Evolutionary conservation across 164 flowering plant species (phyloP).

Genomic region (Berberis vulgaris): DNA sequence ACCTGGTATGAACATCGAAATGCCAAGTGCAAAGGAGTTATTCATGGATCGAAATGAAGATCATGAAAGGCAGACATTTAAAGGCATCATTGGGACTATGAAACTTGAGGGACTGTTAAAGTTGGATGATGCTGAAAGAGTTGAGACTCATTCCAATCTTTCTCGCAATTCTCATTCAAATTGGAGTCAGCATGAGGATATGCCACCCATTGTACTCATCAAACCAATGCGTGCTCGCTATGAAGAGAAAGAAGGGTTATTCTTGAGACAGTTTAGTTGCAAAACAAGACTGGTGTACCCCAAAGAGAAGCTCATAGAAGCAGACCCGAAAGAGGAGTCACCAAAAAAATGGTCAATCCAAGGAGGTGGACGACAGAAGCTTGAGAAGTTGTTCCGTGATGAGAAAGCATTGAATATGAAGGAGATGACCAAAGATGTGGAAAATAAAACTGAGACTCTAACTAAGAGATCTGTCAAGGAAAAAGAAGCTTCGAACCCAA

Average conservation of each 20-base stretch:
- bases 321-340: slow-evolving; percentile 17
- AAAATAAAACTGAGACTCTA: background rate
- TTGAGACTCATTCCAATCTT: slow-evolving; percentile 5
- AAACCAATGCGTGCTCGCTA: slow-evolving; percentile 37
- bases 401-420: slow-evolving; percentile 8
- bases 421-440: slow-evolving; percentile 2
- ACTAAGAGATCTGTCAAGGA: slow-evolving; percentile 4
- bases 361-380: slow-evolving; percentile 6
- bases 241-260: slow-evolving; percentile 12
- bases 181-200: slow-evolving; percentile 19
- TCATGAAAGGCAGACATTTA: slow-evolving; percentile 30
- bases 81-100: slow-evolving; percentile 49
- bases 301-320: slow-evolving; percentile 10
- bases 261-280: background rate
- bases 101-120: slow-evolving; percentile 45
- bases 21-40: slow-evolving; percentile 38
- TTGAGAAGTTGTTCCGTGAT: slow-evolving; percentile 7
- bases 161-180: slow-evolving; percentile 9
- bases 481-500: slow-evolving; percentile 8
- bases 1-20: slow-evolving; percentile 36
- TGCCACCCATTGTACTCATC: slow-evolving; percentile 72
- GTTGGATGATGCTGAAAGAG: slow-evolving; percentile 17
- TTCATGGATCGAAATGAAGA: slow-evolving; percentile 13
- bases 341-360: slow-evolving; percentile 1
- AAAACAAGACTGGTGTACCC: slow-evolving; percentile 16